These are phyloP conservation scores for Gloeopeniophorella convolvens DNA, from an alignment of 768 basidiomycete genomes.

Conservation along the genomic window DNA sequence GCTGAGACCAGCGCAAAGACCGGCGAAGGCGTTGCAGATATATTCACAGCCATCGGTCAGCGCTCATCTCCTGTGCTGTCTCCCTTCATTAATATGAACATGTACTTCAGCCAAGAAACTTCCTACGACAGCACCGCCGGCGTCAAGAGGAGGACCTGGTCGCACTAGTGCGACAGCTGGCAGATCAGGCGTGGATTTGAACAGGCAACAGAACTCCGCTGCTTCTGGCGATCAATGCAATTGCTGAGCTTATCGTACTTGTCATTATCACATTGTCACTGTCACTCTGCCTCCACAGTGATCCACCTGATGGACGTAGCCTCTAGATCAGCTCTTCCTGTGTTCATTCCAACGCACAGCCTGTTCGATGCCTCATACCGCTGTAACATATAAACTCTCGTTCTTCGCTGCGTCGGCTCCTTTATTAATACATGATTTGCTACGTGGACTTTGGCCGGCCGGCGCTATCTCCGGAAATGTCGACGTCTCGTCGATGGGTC, in stretches of 20 bases:
- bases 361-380: conserved; percentile 16
- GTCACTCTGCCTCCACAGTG: conserved; percentile 1
- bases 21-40: conserved; percentile 78
- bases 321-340: conserved; percentile 9
- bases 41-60: conserved; percentile 82
- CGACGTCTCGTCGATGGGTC: background rate
- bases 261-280: conserved; percentile 6
- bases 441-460: conserved; percentile 24
- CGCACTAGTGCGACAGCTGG: conserved; percentile 44
- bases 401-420: conserved; percentile 28
- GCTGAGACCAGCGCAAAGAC: conserved; percentile 87
- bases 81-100: background rate
- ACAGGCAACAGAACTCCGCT: conserved; percentile 49
- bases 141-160: conserved; percentile 48
- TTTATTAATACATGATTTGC: conserved; percentile 34
- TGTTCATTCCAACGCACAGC: conserved; percentile 8
- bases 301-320: conserved; percentile 5
- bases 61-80: conserved; percentile 9
- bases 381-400: conserved; percentile 25
- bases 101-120: conserved; percentile 68
- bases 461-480: conserved; percentile 5
- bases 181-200: conserved; percentile 73
- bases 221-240: conserved; percentile 67
- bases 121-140: conserved; percentile 70
- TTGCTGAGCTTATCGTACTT: conserved; percentile 40